A percentile compares a stretch with the other conserved stretches of the same genome.
These are phyloP conservation scores for Durotheca rogersii DNA, from an alignment of 495 filamentous ascomycete species.

Conservation along the genomic window DNA sequence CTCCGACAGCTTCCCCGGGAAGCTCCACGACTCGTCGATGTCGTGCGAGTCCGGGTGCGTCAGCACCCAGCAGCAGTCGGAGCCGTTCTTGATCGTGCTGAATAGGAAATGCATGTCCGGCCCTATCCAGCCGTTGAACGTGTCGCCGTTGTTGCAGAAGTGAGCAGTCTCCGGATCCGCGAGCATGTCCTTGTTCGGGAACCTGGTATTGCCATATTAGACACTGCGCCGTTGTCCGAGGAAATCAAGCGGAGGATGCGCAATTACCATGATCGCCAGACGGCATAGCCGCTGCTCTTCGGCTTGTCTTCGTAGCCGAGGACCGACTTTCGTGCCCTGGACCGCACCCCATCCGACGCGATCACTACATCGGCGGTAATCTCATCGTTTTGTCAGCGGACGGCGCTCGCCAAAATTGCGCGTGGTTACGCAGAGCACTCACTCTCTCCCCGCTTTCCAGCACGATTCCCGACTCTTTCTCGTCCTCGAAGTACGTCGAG, in stretches of 20 bases:
- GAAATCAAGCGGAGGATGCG: not conserved
- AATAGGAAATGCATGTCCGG: slow-evolving; percentile 63
- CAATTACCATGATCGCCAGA: slow-evolving; percentile 58
- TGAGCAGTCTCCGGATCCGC: slow-evolving; percentile 56
- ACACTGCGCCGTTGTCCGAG: too few relatives aligned
- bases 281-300: slow-evolving; percentile 59
- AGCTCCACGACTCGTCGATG: slow-evolving; percentile 62
- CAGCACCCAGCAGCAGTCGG: slow-evolving; percentile 66
- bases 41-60: slow-evolving; percentile 61
- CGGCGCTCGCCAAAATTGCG: not conserved
- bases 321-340: slow-evolving; percentile 58
- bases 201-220: too few relatives aligned
- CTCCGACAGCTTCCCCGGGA: slow-evolving; percentile 58
- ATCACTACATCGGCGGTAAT: slow-evolving; percentile 57
- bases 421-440: not conserved
- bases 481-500: slow-evolving; percentile 58
- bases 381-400: slow-evolving; percentile 17
- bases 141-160: slow-evolving; percentile 63
- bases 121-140: slow-evolving; percentile 61
- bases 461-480: slow-evolving; percentile 52
- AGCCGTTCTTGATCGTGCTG: slow-evolving; percentile 58
- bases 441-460: slow-evolving; percentile 53
- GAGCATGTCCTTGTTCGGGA: slow-evolving; percentile 61
- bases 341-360: slow-evolving; percentile 61
- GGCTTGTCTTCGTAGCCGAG: slow-evolving; percentile 61